A percentile compares a stretch with the other conserved stretches of the same genome.
These are phyloP conservation scores for Coniochaeta sp. DNA, from an alignment of 2,329 filamentous ascomycete species.

Conservation along the genomic window DNA sequence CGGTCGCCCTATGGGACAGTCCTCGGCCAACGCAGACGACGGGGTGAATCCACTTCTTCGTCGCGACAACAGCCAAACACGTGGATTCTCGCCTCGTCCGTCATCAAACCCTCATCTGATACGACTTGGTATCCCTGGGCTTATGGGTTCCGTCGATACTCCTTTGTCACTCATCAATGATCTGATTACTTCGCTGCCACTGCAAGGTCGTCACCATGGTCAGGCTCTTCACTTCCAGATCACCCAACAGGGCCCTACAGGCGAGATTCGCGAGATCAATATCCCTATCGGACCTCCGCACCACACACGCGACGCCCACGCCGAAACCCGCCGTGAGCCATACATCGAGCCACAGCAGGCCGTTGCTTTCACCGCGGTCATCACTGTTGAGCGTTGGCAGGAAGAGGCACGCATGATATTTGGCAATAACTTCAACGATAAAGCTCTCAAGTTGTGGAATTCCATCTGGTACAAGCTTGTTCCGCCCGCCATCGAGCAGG, in stretches of 20 bases:
- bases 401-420: conserved; percentile 88
- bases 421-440: conserved; percentile 59
- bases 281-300: conserved; percentile 24
- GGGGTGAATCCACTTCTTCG: conserved; percentile 82
- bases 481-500: conserved; percentile 76
- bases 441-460: conserved; percentile 59
- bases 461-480: conserved; percentile 67
- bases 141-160: conserved; percentile 33
- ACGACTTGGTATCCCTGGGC: conserved; percentile 41
- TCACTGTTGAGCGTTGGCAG: conserved; percentile 73
- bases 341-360: conserved; percentile 63
- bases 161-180: conserved; percentile 48
- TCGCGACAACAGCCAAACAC: conserved; percentile 38
- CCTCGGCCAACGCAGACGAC: conserved; percentile 60
- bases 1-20: conserved; percentile 25
- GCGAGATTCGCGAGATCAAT: conserved; percentile 46
- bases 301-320: conserved; percentile 4
- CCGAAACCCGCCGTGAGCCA: conserved; percentile 41
- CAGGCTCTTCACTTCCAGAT: conserved; percentile 54
- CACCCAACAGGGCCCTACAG: conserved; percentile 37
- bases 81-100: conserved; percentile 40
- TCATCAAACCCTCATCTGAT: conserved; percentile 41
- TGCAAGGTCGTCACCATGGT: conserved; percentile 21
- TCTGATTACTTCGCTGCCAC: conserved; percentile 46
- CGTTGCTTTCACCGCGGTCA: conserved; percentile 64